phyloP scores from a whole-genome alignment of 2,329 filamentous ascomycete species.

The Laburnicola sp. region DNA sequence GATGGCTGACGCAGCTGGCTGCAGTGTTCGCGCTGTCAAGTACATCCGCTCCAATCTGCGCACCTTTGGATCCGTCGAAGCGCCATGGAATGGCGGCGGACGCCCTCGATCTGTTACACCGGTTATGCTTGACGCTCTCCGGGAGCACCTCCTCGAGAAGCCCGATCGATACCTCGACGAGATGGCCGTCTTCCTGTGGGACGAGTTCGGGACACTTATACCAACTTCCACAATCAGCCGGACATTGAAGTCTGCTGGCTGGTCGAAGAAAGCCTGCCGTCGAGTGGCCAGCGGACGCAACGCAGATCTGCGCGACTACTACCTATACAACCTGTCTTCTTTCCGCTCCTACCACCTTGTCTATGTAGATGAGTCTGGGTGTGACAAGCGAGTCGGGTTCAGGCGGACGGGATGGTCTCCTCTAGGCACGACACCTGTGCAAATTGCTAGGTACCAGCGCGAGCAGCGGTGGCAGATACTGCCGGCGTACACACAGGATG shows the following conservation, averaged over 20 bases:
- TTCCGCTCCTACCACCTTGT: conserved; percentile 42
- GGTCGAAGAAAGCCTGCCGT: conserved; percentile 35
- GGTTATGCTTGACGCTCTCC: conserved; percentile 4
- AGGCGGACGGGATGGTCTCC: conserved; percentile 6
- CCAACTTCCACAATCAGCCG: conserved; percentile 23
- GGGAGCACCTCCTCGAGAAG: conserved; percentile 14
- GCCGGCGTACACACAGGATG: conserved; percentile 19
- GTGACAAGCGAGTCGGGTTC: conserved; percentile 35
- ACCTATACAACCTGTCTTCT: conserved; percentile 37
- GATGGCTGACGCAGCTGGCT: conserved; percentile 1
- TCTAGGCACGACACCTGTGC: conserved; percentile 1
- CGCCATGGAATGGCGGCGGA: conserved; percentile 5
- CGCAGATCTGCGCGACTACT: conserved; percentile 39
- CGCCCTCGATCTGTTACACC: conserved; percentile 1
- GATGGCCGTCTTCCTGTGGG: conserved; percentile 30
- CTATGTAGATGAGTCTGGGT: conserved; percentile 46
- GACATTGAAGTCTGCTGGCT: conserved; percentile 25
- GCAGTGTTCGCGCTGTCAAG: conserved; percentile 3
- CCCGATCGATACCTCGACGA: conserved; percentile 28
- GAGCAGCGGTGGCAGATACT: conserved; percentile 3
- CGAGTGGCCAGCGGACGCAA: conserved; percentile 40
- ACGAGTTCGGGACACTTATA: conserved; percentile 27
- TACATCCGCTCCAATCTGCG: conserved; percentile 3
- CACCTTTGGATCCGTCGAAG: conserved; percentile 6
- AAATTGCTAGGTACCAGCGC: background rate